These are phyloP conservation scores for Penicillium flavigenum DNA, from an alignment of 495 filamentous ascomycete genomes.

Conservation along the genomic window DNA sequence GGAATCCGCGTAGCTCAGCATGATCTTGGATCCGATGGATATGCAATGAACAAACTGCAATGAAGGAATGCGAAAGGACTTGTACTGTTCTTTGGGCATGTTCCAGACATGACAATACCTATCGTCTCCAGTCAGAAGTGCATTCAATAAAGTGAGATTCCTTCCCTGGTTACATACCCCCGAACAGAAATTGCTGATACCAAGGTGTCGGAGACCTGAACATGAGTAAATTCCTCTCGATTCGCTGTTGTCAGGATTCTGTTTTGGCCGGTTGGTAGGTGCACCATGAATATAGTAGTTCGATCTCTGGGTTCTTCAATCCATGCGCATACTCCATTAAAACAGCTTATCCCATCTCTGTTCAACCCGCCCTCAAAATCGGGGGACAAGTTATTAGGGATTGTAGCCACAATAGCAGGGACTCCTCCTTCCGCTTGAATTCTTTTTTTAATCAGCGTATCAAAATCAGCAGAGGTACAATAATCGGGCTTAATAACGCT, in stretches of 20 bases:
- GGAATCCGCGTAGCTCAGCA: conserved; percentile 15
- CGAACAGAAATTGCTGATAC: conserved; percentile 28
- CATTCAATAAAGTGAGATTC: not conserved
- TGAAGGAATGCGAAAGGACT: conserved; percentile 28
- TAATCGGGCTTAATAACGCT: not conserved
- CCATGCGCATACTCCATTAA: conserved; percentile 1
- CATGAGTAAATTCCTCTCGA: conserved; percentile 21
- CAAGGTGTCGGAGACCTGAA: conserved; percentile 12
- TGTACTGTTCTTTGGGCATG: conserved; percentile 21
- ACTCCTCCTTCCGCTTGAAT: not conserved
- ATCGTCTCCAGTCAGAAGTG: not conserved
- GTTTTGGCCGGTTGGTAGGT: conserved; percentile 13
- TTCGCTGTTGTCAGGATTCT: conserved; percentile 31
- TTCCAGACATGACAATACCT: conserved; percentile 38
- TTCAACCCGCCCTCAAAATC: not conserved
- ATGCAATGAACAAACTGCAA: conserved; percentile 11
- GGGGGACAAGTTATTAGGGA: not conserved
- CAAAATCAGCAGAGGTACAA: not conserved
- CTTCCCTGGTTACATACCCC: conserved; percentile 22
- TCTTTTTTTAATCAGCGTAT: not conserved
- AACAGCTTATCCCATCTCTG: not conserved
- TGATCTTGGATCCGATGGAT: conserved; percentile 21
- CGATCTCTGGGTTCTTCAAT: not conserved
- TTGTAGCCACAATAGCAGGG: not conserved
- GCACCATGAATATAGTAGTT: conserved; percentile 10